Conservation (phyloP, 345 rosid species). For the Hypericum androsaemum region DNA sequence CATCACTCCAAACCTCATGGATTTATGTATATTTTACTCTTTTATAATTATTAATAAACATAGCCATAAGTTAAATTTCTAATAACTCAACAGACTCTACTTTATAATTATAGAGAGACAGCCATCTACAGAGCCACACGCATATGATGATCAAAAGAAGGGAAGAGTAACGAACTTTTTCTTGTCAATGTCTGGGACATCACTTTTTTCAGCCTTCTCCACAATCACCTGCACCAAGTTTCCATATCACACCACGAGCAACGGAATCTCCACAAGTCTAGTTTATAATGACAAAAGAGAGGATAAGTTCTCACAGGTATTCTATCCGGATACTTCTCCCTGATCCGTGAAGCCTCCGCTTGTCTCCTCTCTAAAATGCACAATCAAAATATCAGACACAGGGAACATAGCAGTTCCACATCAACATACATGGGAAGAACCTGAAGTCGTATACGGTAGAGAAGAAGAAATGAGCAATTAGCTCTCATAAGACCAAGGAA, state of each 20-base stretch:
- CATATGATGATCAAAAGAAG: neutral
- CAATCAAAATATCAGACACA: neutral
- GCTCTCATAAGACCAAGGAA: neutral
- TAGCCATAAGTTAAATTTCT: no score
- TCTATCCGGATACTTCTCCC: slow-evolving; percentile 87
- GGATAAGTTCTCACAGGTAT: slow-evolving; percentile 45
- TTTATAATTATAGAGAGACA: no score
- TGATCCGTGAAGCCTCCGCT: slow-evolving; percentile 70
- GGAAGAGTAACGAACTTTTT: slow-evolving; percentile 57
- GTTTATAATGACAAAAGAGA: neutral
- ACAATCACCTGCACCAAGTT: slow-evolving; percentile 68
- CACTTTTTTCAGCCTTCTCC: slow-evolving; percentile 78
- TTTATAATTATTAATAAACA: no score
- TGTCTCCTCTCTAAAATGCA: slow-evolving; percentile 57
- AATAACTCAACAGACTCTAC: no score
- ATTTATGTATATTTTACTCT: no score
- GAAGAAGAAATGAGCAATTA: no score
- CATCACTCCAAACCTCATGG: no score
- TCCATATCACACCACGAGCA: slow-evolving; percentile 4
- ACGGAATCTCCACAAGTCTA: neutral
- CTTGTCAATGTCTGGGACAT: slow-evolving; percentile 93
- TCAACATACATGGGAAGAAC: no score
- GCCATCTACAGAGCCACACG: no score
- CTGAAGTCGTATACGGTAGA: no score
- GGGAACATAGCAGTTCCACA: neutral